Conservation (phyloP, 2,329 filamentous ascomycete genomes). For the Sordariomycetes sp. region DNA sequence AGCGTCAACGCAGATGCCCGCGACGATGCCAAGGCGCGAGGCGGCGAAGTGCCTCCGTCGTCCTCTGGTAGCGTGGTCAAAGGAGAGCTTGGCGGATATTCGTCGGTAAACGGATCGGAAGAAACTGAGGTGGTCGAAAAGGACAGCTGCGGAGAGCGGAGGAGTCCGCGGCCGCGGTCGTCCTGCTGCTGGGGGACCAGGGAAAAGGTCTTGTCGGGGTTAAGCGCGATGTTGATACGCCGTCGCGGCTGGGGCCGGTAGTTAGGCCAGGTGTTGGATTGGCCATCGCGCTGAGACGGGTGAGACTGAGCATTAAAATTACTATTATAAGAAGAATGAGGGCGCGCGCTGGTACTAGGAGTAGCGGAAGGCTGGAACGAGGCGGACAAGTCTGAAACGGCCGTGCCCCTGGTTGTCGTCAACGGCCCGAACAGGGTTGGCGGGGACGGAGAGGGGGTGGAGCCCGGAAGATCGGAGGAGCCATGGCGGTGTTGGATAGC, state of each 20-base stretch:
- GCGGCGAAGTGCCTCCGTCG: slow-evolving; percentile 19
- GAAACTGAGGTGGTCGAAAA: slow-evolving; percentile 25
- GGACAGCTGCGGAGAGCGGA: slow-evolving; percentile 25
- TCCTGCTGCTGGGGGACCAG: slow-evolving; percentile 17
- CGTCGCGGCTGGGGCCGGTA: slow-evolving; percentile 17
- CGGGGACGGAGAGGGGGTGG: neutral
- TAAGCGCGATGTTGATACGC: slow-evolving; percentile 32
- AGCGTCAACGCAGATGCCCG: slow-evolving; percentile 14
- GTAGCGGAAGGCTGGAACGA: slow-evolving; percentile 19
- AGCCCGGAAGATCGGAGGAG: slow-evolving; percentile 5
- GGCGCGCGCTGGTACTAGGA: slow-evolving; percentile 21
- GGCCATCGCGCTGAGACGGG: slow-evolving; percentile 9
- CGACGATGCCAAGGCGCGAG: slow-evolving; percentile 17
- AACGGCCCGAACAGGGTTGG: neutral
- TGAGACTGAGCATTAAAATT: slow-evolving; percentile 21
- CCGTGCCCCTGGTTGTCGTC: slow-evolving; percentile 13
- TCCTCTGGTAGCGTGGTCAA: slow-evolving; percentile 32
- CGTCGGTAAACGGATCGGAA: slow-evolving; percentile 31
- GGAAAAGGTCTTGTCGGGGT: slow-evolving; percentile 46
- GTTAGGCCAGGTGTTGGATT: slow-evolving; percentile 13
- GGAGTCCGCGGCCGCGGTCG: neutral
- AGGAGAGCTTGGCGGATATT: slow-evolving; percentile 31
- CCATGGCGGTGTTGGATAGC: neutral
- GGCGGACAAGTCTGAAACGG: slow-evolving; percentile 32
- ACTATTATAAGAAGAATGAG: slow-evolving; percentile 23